Percentiles rank a stretch among this genome's conserved stretches.
Evolutionary conservation across 441 rosid genomes (phyloP).

Genomic region (Mallotus repandus): DNA sequence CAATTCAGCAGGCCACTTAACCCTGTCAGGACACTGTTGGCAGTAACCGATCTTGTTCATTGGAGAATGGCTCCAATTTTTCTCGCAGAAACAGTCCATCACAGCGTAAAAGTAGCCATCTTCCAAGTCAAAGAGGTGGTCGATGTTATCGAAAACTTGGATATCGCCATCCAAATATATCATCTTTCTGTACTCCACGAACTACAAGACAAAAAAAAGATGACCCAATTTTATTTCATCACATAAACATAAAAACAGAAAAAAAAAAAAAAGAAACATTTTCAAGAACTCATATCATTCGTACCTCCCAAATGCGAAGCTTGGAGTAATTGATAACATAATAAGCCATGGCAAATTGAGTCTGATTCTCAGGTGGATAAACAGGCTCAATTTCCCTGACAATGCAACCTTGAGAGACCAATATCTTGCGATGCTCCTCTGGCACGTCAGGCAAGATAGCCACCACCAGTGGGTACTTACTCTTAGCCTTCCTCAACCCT

Average conservation of each 20-base stretch:
- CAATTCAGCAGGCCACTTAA: conserved; percentile 50
- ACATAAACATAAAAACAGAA: background rate
- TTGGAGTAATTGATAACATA: conserved; percentile 90
- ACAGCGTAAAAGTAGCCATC: conserved; percentile 58
- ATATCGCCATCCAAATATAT: conserved; percentile 77
- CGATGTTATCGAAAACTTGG: conserved; percentile 65
- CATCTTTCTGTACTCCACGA: conserved; percentile 71
- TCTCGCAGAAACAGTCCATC: conserved; percentile 78
- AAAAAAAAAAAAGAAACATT: background rate
- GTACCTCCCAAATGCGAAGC: conserved; percentile 92
- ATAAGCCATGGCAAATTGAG: conserved; percentile 81
- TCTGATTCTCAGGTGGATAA: conserved; percentile 73
- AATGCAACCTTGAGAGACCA: conserved; percentile 67
- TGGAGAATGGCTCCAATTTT: conserved; percentile 58
- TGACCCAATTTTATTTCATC: background rate
- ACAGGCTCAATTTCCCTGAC: conserved; percentile 69
- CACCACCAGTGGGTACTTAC: conserved; percentile 73
- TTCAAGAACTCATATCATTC: background rate
- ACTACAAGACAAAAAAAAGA: conserved; percentile 30
- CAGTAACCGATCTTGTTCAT: conserved; percentile 59
- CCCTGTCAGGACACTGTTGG: conserved; percentile 61
- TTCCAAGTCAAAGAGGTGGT: conserved; percentile 57
- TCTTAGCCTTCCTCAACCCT: conserved; percentile 66
- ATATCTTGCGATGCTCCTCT: conserved; percentile 54
- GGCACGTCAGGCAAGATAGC: conserved; percentile 82